Evolutionary conservation across 441 rosid species (phyloP).

Genomic region (Breynia disticha): DNA sequence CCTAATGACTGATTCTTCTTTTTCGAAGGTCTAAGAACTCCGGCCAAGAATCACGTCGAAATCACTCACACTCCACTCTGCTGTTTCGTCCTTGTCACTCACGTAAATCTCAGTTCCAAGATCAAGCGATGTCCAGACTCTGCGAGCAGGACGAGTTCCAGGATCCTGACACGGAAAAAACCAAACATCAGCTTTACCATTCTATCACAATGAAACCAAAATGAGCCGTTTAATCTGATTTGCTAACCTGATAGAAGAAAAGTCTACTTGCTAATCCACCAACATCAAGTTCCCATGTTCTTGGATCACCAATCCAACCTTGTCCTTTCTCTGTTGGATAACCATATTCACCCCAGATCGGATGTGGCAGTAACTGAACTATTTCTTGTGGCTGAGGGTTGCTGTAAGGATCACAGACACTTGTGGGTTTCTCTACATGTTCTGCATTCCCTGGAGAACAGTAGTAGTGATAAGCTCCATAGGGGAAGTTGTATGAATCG

Average conservation of each 20-base stretch:
- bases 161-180: slow-evolving; percentile 53
- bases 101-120: slow-evolving; percentile 73
- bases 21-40: slow-evolving; percentile 13
- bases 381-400: slow-evolving; percentile 89
- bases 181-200: slow-evolving; percentile 25
- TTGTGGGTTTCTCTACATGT: slow-evolving; percentile 41
- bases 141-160: slow-evolving; percentile 44
- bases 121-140: slow-evolving; percentile 70
- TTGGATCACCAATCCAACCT: slow-evolving; percentile 77
- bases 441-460: slow-evolving; percentile 73
- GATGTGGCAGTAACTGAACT: slow-evolving; percentile 74
- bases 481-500: slow-evolving; percentile 50
- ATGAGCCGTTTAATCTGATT: slow-evolving; percentile 38
- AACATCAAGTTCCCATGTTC: slow-evolving; percentile 71
- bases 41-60: slow-evolving; percentile 39
- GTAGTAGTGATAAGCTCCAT: slow-evolving; percentile 61
- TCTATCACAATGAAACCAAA: slow-evolving; percentile 35
- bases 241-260: slow-evolving; percentile 67
- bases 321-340: slow-evolving; percentile 67
- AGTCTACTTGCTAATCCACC: slow-evolving; percentile 67
- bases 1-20: no score
- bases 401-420: slow-evolving; percentile 74
- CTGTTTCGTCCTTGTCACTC: slow-evolving; percentile 49
- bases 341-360: slow-evolving; percentile 72
- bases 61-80: slow-evolving; percentile 65